Evolutionary conservation across 768 basidiomycete species (phyloP).

Genomic region (Serendipita sp.): DNA sequence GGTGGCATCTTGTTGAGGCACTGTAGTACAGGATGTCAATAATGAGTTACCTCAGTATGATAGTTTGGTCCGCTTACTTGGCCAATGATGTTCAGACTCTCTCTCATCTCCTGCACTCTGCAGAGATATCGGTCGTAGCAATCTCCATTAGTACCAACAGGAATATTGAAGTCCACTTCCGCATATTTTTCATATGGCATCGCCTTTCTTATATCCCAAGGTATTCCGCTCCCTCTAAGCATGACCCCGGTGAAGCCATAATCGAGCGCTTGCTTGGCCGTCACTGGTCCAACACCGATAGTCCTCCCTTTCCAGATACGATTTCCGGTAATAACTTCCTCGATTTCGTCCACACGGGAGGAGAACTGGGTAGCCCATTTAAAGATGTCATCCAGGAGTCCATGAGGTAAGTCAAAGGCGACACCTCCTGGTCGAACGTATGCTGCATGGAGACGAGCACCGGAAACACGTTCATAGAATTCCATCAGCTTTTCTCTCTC

Average conservation of each 20-base stretch:
- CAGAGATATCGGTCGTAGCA: slow-evolving; percentile 97
- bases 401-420: slow-evolving; percentile 93
- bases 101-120: slow-evolving; percentile 96
- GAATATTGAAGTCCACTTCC: slow-evolving; percentile 94
- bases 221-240: slow-evolving; percentile 82
- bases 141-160: slow-evolving; percentile 93
- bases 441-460: slow-evolving; percentile 93
- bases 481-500: slow-evolving; percentile 99
- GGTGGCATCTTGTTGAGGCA: slow-evolving; percentile 95
- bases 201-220: slow-evolving; percentile 89
- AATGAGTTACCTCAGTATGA: neutral
- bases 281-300: slow-evolving; percentile 75
- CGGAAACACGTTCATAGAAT: slow-evolving; percentile 98
- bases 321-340: slow-evolving; percentile 95
- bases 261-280: slow-evolving; percentile 80
- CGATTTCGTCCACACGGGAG: slow-evolving; percentile 86
- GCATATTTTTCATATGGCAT: slow-evolving; percentile 93
- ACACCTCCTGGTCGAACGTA: slow-evolving; percentile 97
- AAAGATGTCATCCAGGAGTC: slow-evolving; percentile 96
- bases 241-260: slow-evolving; percentile 95
- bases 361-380: slow-evolving; percentile 94
- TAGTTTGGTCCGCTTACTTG: slow-evolving; percentile 38
- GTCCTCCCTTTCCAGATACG: slow-evolving; percentile 97
- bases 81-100: slow-evolving; percentile 75
- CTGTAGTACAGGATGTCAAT: slow-evolving; percentile 22